phyloP scores from a whole-genome alignment of 306 rosid species.

The Clitoria ternatea region DNA sequence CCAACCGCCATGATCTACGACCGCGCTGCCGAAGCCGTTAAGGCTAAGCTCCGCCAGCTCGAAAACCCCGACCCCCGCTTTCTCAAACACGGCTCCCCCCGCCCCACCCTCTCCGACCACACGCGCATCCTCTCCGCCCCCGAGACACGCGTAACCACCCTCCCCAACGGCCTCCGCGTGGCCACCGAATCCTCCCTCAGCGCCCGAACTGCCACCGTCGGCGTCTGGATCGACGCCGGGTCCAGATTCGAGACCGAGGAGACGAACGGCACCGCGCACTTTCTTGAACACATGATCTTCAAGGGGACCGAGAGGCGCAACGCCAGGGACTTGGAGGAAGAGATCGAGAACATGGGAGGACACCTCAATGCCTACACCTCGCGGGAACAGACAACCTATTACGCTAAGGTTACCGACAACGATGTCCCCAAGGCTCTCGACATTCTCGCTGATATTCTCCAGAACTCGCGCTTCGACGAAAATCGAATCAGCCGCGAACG shows the following conservation, averaged over 20 bases:
- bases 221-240: slow-evolving; percentile 95
- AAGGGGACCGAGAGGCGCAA: slow-evolving; percentile 79
- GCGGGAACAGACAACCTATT: slow-evolving; percentile 84
- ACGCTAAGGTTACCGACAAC: slow-evolving; percentile 66
- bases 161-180: slow-evolving; percentile 79
- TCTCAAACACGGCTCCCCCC: slow-evolving; percentile 86
- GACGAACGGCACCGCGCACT: slow-evolving; percentile 89
- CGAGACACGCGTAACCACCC: slow-evolving; percentile 78
- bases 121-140: slow-evolving; percentile 77
- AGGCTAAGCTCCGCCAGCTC: slow-evolving; percentile 57
- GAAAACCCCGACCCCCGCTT: slow-evolving; percentile 87
- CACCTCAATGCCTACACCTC: slow-evolving; percentile 90
- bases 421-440: slow-evolving; percentile 67
- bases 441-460: slow-evolving; percentile 75
- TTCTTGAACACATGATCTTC: slow-evolving; percentile 94
- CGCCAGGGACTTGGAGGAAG: slow-evolving; percentile 75
- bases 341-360: slow-evolving; percentile 97
- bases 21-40: slow-evolving; percentile 74
- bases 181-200: slow-evolving; percentile 84
- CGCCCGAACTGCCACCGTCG: slow-evolving; percentile 69
- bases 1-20: slow-evolving; percentile 90
- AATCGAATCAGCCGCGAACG: slow-evolving; percentile 71
- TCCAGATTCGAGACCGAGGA: slow-evolving; percentile 90
- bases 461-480: slow-evolving; percentile 74
- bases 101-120: slow-evolving; percentile 56